phyloP scores from a whole-genome alignment of 495 filamentous ascomycete genomes.

The Baudoinia panamericana region DNA sequence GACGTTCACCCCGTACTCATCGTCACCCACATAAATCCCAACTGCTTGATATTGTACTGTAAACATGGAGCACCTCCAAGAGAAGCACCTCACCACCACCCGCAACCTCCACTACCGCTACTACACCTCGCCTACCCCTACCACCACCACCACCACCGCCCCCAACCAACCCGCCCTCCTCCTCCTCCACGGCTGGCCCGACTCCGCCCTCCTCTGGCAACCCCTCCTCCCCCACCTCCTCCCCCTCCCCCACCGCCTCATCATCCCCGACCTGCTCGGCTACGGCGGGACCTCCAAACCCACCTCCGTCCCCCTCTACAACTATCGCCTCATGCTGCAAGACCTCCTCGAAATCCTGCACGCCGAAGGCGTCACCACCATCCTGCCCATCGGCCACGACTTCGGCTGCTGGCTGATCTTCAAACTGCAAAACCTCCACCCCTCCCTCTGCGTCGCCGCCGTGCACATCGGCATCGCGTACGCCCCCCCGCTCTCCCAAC shows the following conservation, averaged over 20 bases:
- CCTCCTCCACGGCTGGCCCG: constrained; percentile 19
- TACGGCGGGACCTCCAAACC: constrained; percentile 21
- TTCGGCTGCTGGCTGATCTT: constrained; percentile 13
- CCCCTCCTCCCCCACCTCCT: constrained; percentile 3
- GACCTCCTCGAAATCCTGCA: constrained; percentile 16
- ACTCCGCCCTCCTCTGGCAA: constrained; percentile 9
- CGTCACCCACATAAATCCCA: not conserved
- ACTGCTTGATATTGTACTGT: too few relatives aligned
- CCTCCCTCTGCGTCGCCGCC: constrained; percentile 7
- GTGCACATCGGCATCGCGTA: constrained; percentile 11
- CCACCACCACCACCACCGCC: not conserved
- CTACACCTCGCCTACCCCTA: constrained; percentile 2
- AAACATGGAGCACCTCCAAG: constrained; percentile 10
- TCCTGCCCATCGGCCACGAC: constrained; percentile 20
- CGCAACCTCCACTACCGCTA: constrained; percentile 13
- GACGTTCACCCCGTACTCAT: not conserved
- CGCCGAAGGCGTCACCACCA: constrained; percentile 6
- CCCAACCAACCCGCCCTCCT: constrained; percentile 7
- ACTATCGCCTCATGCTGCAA: constrained; percentile 1
- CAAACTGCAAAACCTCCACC: constrained; percentile 6
- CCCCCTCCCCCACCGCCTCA: not conserved
- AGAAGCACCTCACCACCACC: constrained; percentile 9
- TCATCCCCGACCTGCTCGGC: constrained; percentile 20
- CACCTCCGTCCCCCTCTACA: constrained; percentile 7
- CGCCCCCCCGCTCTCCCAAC: constrained; percentile 1